Base-by-base conservation (phyloP, 2,329 filamentous ascomycete species). In the Fusarium sambucinum region DNA sequence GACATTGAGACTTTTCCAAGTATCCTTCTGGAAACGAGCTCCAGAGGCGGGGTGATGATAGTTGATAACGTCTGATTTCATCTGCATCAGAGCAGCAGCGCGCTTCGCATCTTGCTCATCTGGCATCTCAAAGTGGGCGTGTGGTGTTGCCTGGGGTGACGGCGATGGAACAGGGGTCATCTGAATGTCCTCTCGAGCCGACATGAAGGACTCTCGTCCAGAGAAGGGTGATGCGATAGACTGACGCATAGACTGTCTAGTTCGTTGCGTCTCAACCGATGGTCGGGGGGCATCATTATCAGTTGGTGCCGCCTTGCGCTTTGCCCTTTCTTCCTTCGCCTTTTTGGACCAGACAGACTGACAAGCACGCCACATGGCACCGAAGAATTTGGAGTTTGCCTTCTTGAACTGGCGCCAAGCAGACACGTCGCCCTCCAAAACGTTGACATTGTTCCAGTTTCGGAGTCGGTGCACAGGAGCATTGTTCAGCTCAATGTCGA, bases 91-190 rank as follows among this genome's bases (percentile, higher is more conserved):
- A n/a, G 81, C 78, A 10, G 78, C 72, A 3, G 77, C 74, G 62
- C 79, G 77, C 51, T 74, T 75, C 3, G 75, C 73, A 38, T 78
- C 78, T 17, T 74, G 69, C 33, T 75, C 73, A 29, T 80, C 77
- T 21, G 80, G 81, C 69, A 84, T 74, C 74, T 80, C 75, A 50
- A 82, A 76, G 33, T 78, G 76, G 19, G 77, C 69, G 35, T 77
- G 75, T 19, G 66, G 66, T 27, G 65, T 68, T 45, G 66, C 55
- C 71, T 81, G 75, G 3, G 90, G 90, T 2, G 89, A 83, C 7
- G 93, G 94, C 3, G 94, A 97, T 3, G 92, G 90, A 19, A 99
- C 94, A 1, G 95, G 94, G 0, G 94, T 98, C 94, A 99, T 97
- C 75, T 95, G 94, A 55, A 99, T 97, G 27, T 92, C 92, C 60